A percentile compares a stretch with the other conserved stretches of the same genome.
Evolutionary conservation across 345 rosid genomes (phyloP).

Genomic region (Acer yangbiense): DNA sequence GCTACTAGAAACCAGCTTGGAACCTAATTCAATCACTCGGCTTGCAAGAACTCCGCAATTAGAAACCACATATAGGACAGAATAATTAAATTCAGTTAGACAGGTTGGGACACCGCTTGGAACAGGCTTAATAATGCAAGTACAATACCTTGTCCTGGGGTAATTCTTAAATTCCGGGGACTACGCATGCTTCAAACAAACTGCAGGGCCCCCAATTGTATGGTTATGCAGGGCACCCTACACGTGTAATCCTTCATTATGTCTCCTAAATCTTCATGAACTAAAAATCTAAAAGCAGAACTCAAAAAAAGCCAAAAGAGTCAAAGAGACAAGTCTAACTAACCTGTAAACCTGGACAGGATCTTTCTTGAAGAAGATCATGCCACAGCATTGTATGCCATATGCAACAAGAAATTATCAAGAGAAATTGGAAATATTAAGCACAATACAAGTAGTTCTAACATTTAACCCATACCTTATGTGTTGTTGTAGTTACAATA

Average conservation of each 20-base stretch:
- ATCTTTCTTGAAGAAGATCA: slow-evolving; percentile 89
- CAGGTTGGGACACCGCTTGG: not conserved
- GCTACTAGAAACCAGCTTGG: slow-evolving; percentile 84
- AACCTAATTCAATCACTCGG: slow-evolving; percentile 72
- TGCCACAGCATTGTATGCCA: slow-evolving; percentile 46
- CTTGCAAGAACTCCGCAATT: slow-evolving; percentile 78
- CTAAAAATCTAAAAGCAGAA: not conserved
- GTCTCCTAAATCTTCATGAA: not conserved
- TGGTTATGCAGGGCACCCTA: slow-evolving; percentile 99
- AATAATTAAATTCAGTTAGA: slow-evolving; percentile 3
- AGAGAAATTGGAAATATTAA: not conserved
- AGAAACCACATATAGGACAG: slow-evolving; percentile 60
- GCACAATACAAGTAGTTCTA: not conserved
- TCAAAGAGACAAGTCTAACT: slow-evolving; percentile 13
- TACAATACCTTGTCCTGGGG: slow-evolving; percentile 69
- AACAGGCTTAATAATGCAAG: not conserved
- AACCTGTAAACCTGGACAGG: slow-evolving; percentile 88
- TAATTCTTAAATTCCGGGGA: slow-evolving; percentile 70
- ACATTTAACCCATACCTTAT: slow-evolving; percentile 54
- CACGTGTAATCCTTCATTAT: slow-evolving; percentile 12
- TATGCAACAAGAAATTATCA: not conserved
- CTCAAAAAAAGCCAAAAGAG: not conserved
- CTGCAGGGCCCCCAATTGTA: slow-evolving; percentile 89
- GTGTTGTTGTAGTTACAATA: slow-evolving; percentile 90
- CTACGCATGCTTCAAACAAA: slow-evolving; percentile 84